These are phyloP conservation scores for Tricholomella constricta DNA, from an alignment of 768 basidiomycete genomes.

Conservation along the genomic window DNA sequence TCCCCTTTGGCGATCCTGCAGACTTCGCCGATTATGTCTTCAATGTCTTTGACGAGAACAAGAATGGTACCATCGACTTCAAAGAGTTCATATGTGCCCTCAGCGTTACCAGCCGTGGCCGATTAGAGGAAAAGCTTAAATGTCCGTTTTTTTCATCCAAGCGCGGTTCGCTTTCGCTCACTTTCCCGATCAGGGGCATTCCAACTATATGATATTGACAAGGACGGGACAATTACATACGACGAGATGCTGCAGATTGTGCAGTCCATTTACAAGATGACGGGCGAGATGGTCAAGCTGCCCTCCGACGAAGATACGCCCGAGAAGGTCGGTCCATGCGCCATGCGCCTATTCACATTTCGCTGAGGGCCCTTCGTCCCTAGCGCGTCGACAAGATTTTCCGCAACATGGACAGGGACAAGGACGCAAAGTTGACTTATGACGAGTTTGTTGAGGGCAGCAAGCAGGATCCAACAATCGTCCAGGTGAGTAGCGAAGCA, in stretches of 20 bases:
- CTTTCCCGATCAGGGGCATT: slow-evolving; percentile 82
- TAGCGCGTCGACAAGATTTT: slow-evolving; percentile 99
- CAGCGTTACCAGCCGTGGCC: slow-evolving; percentile 90
- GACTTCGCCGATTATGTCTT: slow-evolving; percentile 99
- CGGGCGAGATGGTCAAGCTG: slow-evolving; percentile 97
- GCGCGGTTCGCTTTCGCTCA: slow-evolving; percentile 12
- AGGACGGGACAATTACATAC: slow-evolving; percentile 97
- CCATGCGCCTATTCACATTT: slow-evolving; percentile 2
- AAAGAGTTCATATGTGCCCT: slow-evolving; percentile 99
- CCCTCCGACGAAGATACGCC: slow-evolving; percentile 99
- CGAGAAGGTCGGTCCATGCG: slow-evolving; percentile 71
- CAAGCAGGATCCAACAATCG: slow-evolving; percentile 99
- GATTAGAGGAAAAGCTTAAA: slow-evolving; percentile 96
- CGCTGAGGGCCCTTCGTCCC: slow-evolving; percentile 11
- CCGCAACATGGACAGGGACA: slow-evolving; percentile 94
- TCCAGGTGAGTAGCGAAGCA: slow-evolving; percentile 62
- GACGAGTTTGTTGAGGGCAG: slow-evolving; percentile 98
- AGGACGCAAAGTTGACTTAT: slow-evolving; percentile 90
- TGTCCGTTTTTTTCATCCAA: slow-evolving; percentile 56
- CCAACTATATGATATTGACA: slow-evolving; percentile 98
- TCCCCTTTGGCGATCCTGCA: slow-evolving; percentile 96
- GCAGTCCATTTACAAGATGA: slow-evolving; percentile 99
- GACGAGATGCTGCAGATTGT: slow-evolving; percentile 99
- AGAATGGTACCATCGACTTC: slow-evolving; percentile 97
- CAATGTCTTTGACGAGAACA: slow-evolving; percentile 95